Evolutionary conservation across 129 eudicot genomes (phyloP).

Genomic region (Apium graveolens): DNA sequence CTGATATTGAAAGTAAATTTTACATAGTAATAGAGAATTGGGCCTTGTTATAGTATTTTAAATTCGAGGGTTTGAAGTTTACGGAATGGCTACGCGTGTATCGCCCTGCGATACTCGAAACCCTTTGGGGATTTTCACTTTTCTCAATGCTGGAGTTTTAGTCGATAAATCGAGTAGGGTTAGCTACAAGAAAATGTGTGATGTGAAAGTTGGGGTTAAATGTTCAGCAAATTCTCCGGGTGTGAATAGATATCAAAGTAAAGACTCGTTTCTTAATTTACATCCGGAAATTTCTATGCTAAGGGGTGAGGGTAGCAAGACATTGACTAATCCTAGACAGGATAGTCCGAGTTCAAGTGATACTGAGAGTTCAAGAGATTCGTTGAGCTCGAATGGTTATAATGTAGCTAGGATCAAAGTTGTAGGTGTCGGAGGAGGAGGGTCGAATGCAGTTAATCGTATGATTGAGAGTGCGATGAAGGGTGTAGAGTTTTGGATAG

Average conservation of each 20-base stretch:
- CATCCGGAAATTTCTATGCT: conserved; percentile 70
- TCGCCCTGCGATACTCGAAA: conserved; percentile 44
- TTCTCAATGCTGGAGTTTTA: conserved; percentile 36
- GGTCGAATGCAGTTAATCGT: conserved; percentile 95
- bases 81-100: conserved; percentile 53
- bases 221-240: conserved; percentile 58
- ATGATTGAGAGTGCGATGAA: conserved; percentile 83
- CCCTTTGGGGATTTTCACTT: conserved; percentile 35
- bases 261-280: conserved; percentile 55
- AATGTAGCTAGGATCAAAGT: conserved; percentile 92
- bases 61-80: conserved; percentile 5
- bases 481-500: conserved; percentile 97
- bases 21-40: conserved; percentile 12
- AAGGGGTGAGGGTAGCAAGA: conserved; percentile 54
- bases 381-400: conserved; percentile 27
- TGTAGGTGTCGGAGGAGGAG: conserved; percentile 95
- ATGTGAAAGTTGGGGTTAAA: conserved; percentile 33
- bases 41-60: background rate
- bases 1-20: background rate
- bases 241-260: conserved; percentile 38
- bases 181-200: conserved; percentile 32
- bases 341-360: conserved; percentile 44
- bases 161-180: conserved; percentile 17
- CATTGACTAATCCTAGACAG: conserved; percentile 31
- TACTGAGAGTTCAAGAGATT: conserved; percentile 46